A percentile compares a stretch with the other conserved stretches of the same genome.
phyloP scores from a whole-genome alignment of 352 stramenopile species.

The Globisporangium viniferum region DNA sequence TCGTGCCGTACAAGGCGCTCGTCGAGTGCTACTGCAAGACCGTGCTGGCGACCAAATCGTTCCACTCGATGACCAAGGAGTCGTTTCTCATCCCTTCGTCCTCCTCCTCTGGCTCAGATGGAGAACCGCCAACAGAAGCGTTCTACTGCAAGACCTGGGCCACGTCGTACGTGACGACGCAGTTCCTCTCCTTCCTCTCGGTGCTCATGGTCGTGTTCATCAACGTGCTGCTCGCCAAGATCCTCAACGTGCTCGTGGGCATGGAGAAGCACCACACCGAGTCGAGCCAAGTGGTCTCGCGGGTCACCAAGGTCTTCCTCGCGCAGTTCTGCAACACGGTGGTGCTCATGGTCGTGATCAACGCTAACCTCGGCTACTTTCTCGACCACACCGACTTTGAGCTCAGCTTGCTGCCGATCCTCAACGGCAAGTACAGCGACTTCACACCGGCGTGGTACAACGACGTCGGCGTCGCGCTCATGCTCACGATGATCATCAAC shows the following conservation, averaged over 20 bases:
- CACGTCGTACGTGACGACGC: conserved; percentile 63
- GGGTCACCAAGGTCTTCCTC: conserved; percentile 74
- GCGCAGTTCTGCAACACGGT: conserved; percentile 84
- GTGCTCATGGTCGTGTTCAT: conserved; percentile 72
- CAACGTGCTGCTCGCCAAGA: conserved; percentile 60
- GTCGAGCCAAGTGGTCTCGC: conserved; percentile 66
- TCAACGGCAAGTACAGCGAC: conserved; percentile 76
- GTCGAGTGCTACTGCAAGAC: conserved; percentile 82
- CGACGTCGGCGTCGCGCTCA: conserved; percentile 74
- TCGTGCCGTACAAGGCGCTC: conserved; percentile 68
- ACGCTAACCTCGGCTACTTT: conserved; percentile 78
- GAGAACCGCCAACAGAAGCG: conserved; percentile 23
- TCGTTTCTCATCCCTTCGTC: conserved; percentile 24
- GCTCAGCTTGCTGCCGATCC: conserved; percentile 38
- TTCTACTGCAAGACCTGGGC: conserved; percentile 71
- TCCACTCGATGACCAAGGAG: conserved; percentile 58
- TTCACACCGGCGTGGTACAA: conserved; percentile 78
- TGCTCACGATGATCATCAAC: conserved; percentile 85
- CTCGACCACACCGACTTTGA: conserved; percentile 27
- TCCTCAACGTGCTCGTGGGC: conserved; percentile 65
- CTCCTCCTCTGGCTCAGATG: not conserved
- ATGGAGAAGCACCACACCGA: conserved; percentile 81
- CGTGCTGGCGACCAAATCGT: conserved; percentile 47
- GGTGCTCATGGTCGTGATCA: conserved; percentile 73
- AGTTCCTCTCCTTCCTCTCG: conserved; percentile 55